A percentile compares a stretch with the other conserved stretches of the same genome.
These are phyloP conservation scores for Cordyceps cateniannulata DNA, from an alignment of 2,329 filamentous ascomycete species.

Conservation along the genomic window DNA sequence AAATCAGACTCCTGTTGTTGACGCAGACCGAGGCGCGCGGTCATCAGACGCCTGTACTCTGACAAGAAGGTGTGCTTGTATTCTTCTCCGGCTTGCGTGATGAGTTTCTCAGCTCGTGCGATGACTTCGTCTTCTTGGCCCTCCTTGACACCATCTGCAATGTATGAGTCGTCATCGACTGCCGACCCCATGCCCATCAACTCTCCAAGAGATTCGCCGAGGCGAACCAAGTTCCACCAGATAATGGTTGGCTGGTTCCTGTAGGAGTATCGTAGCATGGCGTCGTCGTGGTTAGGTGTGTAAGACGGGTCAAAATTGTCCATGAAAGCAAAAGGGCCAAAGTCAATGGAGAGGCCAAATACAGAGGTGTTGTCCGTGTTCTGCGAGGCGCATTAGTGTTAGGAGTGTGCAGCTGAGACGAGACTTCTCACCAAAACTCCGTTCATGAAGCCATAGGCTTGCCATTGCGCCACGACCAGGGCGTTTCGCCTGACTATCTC, in stretches of 20 bases:
- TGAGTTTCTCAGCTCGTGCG: conserved; percentile 74
- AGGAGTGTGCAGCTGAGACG: neutral
- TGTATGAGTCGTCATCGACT: conserved; percentile 67
- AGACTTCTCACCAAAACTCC: conserved; percentile 59
- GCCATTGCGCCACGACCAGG: conserved; percentile 83
- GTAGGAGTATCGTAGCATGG: conserved; percentile 81
- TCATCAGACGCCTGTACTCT: conserved; percentile 89
- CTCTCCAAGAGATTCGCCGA: conserved; percentile 85
- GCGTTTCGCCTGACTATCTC: conserved; percentile 84
- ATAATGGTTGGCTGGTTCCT: conserved; percentile 92
- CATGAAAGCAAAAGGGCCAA: conserved; percentile 94
- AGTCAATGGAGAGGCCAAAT: conserved; percentile 83
- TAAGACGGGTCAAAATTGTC: conserved; percentile 93
- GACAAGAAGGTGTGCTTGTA: conserved; percentile 79
- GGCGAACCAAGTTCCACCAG: conserved; percentile 95
- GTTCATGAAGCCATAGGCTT: conserved; percentile 99
- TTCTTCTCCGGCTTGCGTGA: conserved; percentile 74
- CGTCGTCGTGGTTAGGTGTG: conserved; percentile 95
- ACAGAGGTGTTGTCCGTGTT: conserved; percentile 98
- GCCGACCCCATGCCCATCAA: conserved; percentile 69
- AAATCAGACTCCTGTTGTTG: conserved; percentile 68
- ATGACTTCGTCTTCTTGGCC: conserved; percentile 63
- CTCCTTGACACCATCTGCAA: conserved; percentile 59
- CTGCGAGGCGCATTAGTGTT: conserved; percentile 22
- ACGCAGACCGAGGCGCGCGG: conserved; percentile 68